Evolutionary conservation across 2,329 filamentous ascomycete species (phyloP).

Genomic region (Pezicula neosporulosa): DNA sequence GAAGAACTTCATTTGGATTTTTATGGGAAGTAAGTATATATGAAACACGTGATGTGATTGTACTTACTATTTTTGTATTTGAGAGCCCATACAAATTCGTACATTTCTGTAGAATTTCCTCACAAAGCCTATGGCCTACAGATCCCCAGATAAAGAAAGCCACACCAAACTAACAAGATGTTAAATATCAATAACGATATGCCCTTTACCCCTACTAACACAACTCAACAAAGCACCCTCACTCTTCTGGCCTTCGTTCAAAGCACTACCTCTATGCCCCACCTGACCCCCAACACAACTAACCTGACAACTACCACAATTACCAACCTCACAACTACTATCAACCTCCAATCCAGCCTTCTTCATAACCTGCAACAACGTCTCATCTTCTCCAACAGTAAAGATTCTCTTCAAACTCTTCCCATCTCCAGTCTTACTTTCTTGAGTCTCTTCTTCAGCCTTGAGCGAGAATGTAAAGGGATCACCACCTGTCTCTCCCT

Average conservation of each 20-base stretch:
- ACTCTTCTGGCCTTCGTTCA: slow-evolving; percentile 31
- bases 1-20: too few relatives aligned
- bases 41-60: too few relatives aligned
- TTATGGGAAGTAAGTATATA: too few relatives aligned
- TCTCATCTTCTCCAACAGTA: slow-evolving; percentile 37
- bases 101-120: too few relatives aligned
- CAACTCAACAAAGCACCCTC: slow-evolving; percentile 16
- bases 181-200: not conserved
- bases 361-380: slow-evolving; percentile 36
- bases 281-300: slow-evolving; percentile 33
- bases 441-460: slow-evolving; percentile 24
- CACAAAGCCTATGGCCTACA: too few relatives aligned
- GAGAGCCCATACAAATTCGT: too few relatives aligned
- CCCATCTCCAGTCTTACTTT: slow-evolving; percentile 8
- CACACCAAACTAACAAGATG: too few relatives aligned
- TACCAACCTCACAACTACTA: slow-evolving; percentile 39
- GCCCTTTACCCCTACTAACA: slow-evolving; percentile 51
- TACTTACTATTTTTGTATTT: too few relatives aligned
- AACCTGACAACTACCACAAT: slow-evolving; percentile 39
- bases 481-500: slow-evolving; percentile 49
- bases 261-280: slow-evolving; percentile 34
- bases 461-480: slow-evolving; percentile 55
- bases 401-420: slow-evolving; percentile 33
- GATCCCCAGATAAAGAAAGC: too few relatives aligned
- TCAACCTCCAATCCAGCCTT: slow-evolving; percentile 36